These are phyloP conservation scores for Lepiota venenata DNA, from an alignment of 768 basidiomycete species.

Conservation along the genomic window DNA sequence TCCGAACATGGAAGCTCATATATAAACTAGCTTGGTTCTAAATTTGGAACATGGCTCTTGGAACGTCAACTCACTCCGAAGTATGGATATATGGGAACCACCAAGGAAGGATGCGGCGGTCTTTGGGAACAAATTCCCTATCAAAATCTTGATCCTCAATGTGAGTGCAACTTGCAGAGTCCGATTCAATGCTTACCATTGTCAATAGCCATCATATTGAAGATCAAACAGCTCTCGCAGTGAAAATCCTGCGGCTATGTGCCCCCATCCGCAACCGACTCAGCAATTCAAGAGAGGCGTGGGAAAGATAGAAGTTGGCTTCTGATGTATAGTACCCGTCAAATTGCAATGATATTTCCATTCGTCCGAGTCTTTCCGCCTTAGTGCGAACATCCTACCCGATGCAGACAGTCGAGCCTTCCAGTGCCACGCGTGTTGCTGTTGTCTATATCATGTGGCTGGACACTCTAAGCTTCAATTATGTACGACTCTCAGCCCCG, in stretches of 20 bases:
- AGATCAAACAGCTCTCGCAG: slow-evolving; percentile 46
- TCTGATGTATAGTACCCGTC: background rate
- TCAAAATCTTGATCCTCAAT: slow-evolving; percentile 78
- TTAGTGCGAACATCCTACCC: slow-evolving; percentile 2
- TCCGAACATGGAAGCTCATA: background rate
- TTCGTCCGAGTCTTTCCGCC: background rate
- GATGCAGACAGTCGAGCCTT: background rate
- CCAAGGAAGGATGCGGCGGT: slow-evolving; percentile 68
- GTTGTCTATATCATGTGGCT: background rate
- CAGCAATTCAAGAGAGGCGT: background rate
- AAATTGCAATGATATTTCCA: background rate
- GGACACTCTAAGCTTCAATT: background rate
- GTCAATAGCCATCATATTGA: slow-evolving; percentile 42
- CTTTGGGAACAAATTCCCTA: slow-evolving; percentile 82
- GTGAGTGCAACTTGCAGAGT: slow-evolving; percentile 36
- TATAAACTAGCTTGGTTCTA: slow-evolving; percentile 60
- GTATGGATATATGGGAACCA: slow-evolving; percentile 78
- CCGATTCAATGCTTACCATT: slow-evolving; percentile 7
- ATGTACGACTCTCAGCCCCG: background rate
- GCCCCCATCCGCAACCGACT: too few species aligned
- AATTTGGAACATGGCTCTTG: slow-evolving; percentile 83
- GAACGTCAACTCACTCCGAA: slow-evolving; percentile 79
- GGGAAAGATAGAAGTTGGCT: background rate
- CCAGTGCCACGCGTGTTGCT: background rate
- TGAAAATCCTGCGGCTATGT: slow-evolving; percentile 15